A percentile compares a stretch with the other conserved stretches of the same genome.
Evolutionary conservation across 192 early-diverging fungal genomes (phyloP).

Genomic region (Mortierella antarctica): DNA sequence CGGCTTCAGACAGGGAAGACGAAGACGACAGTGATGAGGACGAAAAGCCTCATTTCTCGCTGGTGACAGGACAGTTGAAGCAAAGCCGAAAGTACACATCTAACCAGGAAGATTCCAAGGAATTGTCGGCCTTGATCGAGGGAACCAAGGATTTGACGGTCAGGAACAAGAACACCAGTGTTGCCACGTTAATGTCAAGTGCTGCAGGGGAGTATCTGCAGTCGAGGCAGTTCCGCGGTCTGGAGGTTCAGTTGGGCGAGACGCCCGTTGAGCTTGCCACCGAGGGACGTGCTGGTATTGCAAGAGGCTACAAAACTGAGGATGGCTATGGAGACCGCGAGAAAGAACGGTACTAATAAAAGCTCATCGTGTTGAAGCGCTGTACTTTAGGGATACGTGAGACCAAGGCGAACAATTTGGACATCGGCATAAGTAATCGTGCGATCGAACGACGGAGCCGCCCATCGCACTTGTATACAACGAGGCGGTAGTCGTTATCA

Average conservation of each 20-base stretch:
- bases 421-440: too few relatives aligned
- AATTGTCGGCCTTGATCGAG: conserved; percentile 28
- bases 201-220: conserved; percentile 77
- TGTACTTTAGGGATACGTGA: background rate
- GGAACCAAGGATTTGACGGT: conserved; percentile 63
- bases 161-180: conserved; percentile 61
- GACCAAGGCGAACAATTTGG: too few relatives aligned
- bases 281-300: conserved; percentile 91
- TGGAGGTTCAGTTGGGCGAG: conserved; percentile 79
- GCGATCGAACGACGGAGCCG: too few relatives aligned
- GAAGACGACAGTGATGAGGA: conserved; percentile 59
- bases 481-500: too few relatives aligned
- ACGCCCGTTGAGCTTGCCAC: conserved; percentile 65
- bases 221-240: conserved; percentile 81
- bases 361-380: background rate
- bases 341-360: conserved; percentile 37
- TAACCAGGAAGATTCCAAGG: conserved; percentile 46
- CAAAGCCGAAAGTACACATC: conserved; percentile 60
- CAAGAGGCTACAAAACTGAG: conserved; percentile 72
- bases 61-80: conserved; percentile 87
- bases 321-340: conserved; percentile 36
- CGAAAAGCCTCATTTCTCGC: conserved; percentile 89
- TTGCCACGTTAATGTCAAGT: conserved; percentile 68
- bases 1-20: conserved; percentile 48
- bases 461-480: too few relatives aligned